Evolutionary conservation across 805 yeast genomes (phyloP), one percentile per base, ranked within the genome.

Genomic region (Candida vaughaniae): DNA sequence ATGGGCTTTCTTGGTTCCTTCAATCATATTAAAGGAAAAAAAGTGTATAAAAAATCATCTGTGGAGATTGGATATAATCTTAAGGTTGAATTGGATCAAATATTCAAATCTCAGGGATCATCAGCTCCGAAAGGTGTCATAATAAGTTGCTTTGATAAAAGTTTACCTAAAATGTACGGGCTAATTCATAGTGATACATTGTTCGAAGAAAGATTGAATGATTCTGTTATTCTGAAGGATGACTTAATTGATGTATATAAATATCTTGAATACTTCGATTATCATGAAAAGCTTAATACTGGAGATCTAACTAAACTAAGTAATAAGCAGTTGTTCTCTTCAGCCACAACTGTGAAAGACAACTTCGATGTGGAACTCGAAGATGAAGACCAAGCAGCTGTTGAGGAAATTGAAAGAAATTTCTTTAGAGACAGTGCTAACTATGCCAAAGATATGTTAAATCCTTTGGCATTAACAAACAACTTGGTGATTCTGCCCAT

Each of bases 401-500:
- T 32, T 7, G 35, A 31, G 16, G 45, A 39, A 12, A 25, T 19
- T 6, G 43, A 39, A 12, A 5, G 19, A 1, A 31, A 37, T 25
- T 32, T 42, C 23, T 29, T 45, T 7, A 25, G 30, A 26, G 30
- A 25, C 14, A 33, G 44, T 9, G 46, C 44, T 4, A 25, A 47
- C 4, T 41, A 52, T 1, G 61, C 65, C 4, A 41, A 59, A 17
- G 63, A 57, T 6, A 38, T 57, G 33, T 46, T 64, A n/a, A 51
- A 62, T 32, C 71, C 71, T 0, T 41, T 60, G 5, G 59, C 50
- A 34, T 43, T 66, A 11, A 60, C 71, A 10, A 64, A 60, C 40
- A 56, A 55, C 36, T 49, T 64, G 20, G 64, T 67, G 5, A 53
- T 66, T 7, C 63, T 53, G 61, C 73, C 73, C 1, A 29, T 68